Evolutionary conservation across 768 basidiomycete species (phyloP), one percentile per base, ranked within the genome.

Genomic region (Solioccasus polychromus): DNA sequence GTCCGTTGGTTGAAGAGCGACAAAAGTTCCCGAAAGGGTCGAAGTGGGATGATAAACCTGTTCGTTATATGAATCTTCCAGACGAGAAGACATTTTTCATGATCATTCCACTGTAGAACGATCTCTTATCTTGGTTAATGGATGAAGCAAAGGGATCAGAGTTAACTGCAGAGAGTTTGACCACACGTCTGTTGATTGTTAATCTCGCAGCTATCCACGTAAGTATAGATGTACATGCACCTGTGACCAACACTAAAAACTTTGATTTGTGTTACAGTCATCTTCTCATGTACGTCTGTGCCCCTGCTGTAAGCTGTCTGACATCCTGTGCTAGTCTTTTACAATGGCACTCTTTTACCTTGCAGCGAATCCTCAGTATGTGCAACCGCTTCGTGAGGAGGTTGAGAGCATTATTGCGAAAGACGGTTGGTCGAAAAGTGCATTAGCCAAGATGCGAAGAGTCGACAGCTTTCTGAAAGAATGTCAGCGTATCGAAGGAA

Each of bases 301-400:
- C n/a, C n/a, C n/a, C n/a, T n/a, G n/a, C n/a, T n/a, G n/a, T n/a
- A n/a, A n/a, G n/a, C n/a, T n/a, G n/a, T n/a, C n/a, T n/a, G n/a
- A n/a, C n/a, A n/a, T 31, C 11, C 30, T 31, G 30, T 31, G 5
- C 4, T 12, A 31, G 30, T 12, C 22, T 12, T 56, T 67, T 24
- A 64, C 60, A 0, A 61, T 68, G 25, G 66, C 62, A 2, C 53
- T 75, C 2, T 70, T 62, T 28, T 43, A 63, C 41, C 60, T 74
- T 7, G 71, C 68, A 9, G 59, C 67, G 1, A 39, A 64, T 20
- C 68, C 72, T 1, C 47, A 68, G 23, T 70, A 60, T 36, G 48
- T 65, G 7, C 50, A 54, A 7, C 60, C 61, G 7, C 55, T 75
- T 5, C 64, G 72, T 1, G 60, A 69, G 35, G 71, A 74, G n/a